These are phyloP conservation scores for Cladobotryum mycophilum DNA, from an alignment of 2,329 filamentous ascomycete genomes.

Conservation along the genomic window DNA sequence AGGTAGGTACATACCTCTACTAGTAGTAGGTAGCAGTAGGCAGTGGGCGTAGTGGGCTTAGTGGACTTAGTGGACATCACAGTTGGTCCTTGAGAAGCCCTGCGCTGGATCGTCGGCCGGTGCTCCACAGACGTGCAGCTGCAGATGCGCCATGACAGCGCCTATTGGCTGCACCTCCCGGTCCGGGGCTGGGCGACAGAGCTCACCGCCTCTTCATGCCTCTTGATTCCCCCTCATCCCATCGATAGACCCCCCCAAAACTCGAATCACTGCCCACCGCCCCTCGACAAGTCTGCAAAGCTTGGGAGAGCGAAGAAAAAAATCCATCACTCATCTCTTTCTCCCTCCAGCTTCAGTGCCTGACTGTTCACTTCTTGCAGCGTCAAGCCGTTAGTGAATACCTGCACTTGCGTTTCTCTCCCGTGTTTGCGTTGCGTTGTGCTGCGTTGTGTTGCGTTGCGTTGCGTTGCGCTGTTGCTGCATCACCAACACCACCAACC, in stretches of 20 bases:
- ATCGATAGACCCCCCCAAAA: too few species aligned
- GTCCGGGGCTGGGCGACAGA: constrained; percentile 24
- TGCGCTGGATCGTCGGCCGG: constrained; percentile 19
- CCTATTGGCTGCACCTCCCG: constrained; percentile 30
- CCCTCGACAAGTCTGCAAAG: too few species aligned
- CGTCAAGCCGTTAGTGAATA: not conserved
- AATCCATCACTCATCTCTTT: constrained; percentile 1
- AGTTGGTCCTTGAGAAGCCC: constrained; percentile 11
- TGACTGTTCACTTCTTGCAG: not conserved
- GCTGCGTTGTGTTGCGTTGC: not conserved
- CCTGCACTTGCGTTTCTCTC: too few species aligned
- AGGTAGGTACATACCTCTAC: too few species aligned
- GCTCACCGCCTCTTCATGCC: constrained; percentile 33
- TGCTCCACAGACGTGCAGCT: constrained; percentile 23
- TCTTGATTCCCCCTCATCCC: not conserved
- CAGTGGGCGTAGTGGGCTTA: too few species aligned
- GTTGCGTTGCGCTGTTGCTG: not conserved
- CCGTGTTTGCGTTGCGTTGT: not conserved
- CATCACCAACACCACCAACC: not conserved
- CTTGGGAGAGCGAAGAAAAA: too few species aligned
- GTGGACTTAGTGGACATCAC: not conserved
- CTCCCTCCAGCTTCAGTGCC: not conserved
- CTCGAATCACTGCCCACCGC: too few species aligned
- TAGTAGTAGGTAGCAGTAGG: too few species aligned
- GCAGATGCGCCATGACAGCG: constrained; percentile 24